A percentile compares a stretch with the other conserved stretches of the same genome.
Evolutionary conservation across 306 rosid species (phyloP).

Genomic region (Ochetophila trinervis): DNA sequence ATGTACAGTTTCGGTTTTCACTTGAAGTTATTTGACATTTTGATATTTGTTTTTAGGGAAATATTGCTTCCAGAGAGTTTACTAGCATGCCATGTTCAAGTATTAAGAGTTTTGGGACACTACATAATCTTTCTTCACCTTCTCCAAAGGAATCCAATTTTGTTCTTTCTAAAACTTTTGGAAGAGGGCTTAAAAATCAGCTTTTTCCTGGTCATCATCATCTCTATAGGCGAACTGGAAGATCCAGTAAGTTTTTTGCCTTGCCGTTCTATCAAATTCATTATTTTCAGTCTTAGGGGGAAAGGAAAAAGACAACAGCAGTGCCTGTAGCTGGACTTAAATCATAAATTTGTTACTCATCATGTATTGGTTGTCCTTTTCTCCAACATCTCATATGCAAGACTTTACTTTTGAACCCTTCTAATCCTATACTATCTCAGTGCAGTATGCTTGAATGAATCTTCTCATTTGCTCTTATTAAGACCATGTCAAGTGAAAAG

Average conservation of each 20-base stretch:
- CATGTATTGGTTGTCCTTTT: too few relatives aligned
- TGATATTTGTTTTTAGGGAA: conserved; percentile 34
- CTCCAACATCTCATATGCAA: neutral
- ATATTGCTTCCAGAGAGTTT: conserved; percentile 38
- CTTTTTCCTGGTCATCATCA: conserved; percentile 23
- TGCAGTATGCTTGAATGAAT: conserved; percentile 31
- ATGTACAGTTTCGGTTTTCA: too few relatives aligned
- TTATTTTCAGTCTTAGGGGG: neutral
- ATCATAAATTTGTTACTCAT: too few relatives aligned
- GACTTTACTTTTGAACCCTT: neutral
- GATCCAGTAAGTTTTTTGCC: conserved; percentile 45
- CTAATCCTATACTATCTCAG: conserved; percentile 24
- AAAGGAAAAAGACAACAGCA: neutral
- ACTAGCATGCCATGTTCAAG: conserved; percentile 33
- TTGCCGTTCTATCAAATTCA: conserved; percentile 8
- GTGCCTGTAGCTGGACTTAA: neutral
- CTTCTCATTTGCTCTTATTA: conserved; percentile 29
- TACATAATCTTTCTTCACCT: conserved; percentile 27
- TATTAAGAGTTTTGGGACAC: conserved; percentile 31
- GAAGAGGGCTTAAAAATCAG: conserved; percentile 23
- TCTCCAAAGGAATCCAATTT: conserved; percentile 25
- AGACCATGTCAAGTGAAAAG: conserved; percentile 43
- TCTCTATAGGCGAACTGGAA: conserved; percentile 31
- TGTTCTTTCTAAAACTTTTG: conserved; percentile 27
- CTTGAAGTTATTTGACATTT: neutral